phyloP scores from a whole-genome alignment of 108 stramenopile species.

The Bacterosira constricta region DNA sequence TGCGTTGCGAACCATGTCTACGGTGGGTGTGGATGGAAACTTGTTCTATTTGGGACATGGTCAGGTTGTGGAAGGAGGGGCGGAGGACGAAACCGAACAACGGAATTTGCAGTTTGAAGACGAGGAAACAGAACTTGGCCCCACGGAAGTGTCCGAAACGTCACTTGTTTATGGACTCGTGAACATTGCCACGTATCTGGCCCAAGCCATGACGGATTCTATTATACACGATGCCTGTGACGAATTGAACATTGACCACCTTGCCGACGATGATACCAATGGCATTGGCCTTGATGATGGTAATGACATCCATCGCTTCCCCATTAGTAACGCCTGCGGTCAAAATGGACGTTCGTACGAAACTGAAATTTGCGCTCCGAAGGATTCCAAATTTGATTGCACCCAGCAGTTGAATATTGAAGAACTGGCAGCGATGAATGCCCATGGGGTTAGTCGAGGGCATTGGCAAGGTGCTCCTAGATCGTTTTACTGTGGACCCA shows the following conservation, averaged over 20 bases:
- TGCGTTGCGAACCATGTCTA: conserved; percentile 27
- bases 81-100: not conserved
- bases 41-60: conserved; percentile 35
- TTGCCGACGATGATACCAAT: conserved; percentile 27
- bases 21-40: conserved; percentile 26
- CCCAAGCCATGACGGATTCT: conserved; percentile 58
- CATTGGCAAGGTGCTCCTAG: conserved; percentile 39
- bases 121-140: not conserved
- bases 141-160: not conserved
- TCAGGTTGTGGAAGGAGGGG: not conserved
- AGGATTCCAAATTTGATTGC: conserved; percentile 37
- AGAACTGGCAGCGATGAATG: conserved; percentile 32
- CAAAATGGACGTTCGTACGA: conserved; percentile 38
- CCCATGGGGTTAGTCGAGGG: conserved; percentile 18
- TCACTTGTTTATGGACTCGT: conserved; percentile 50
- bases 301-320: conserved; percentile 35
- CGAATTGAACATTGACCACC: conserved; percentile 40
- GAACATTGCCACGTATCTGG: conserved; percentile 51
- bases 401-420: conserved; percentile 24
- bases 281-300: conserved; percentile 44
- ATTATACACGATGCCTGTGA: conserved; percentile 57
- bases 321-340: conserved; percentile 45
- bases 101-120: not conserved
- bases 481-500: conserved; percentile 49
- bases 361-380: conserved; percentile 10